phyloP scores from a whole-genome alignment of 2,329 filamentous ascomycete genomes.

The Sphaerulina vaccinii region DNA sequence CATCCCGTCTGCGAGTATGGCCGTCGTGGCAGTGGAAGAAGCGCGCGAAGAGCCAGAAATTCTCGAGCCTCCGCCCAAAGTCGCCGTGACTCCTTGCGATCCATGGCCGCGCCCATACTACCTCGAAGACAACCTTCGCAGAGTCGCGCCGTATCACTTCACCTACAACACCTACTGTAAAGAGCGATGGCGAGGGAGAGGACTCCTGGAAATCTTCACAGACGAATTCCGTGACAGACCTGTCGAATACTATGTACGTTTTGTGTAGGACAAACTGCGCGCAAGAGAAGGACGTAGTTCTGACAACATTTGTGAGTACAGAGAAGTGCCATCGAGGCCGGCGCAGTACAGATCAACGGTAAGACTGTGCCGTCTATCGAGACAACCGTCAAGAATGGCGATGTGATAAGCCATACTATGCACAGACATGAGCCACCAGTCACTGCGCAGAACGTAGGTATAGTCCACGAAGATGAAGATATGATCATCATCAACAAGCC shows the following conservation, averaged over 20 bases:
- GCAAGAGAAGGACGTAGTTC: conserved; percentile 26
- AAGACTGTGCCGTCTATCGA: conserved; percentile 63
- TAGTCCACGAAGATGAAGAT: conserved; percentile 88
- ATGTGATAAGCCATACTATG: conserved; percentile 86
- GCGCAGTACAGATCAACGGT: conserved; percentile 77
- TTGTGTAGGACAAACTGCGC: neutral
- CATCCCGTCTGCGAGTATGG: conserved; percentile 30
- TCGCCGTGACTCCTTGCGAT: conserved; percentile 54
- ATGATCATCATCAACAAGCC: conserved; percentile 98
- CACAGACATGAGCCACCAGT: conserved; percentile 96
- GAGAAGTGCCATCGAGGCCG: conserved; percentile 74
- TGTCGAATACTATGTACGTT: conserved; percentile 75
- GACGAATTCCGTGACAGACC: conserved; percentile 90
- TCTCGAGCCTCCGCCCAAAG: conserved; percentile 48
- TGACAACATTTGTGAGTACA: conserved; percentile 40
- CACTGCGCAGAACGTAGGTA: conserved; percentile 71
- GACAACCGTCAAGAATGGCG: conserved; percentile 79
- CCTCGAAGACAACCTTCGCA: conserved; percentile 77
- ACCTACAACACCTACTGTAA: conserved; percentile 97
- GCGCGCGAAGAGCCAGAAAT: conserved; percentile 36
- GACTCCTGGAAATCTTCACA: conserved; percentile 81
- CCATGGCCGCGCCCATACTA: conserved; percentile 73
- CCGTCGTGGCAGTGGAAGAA: conserved; percentile 31
- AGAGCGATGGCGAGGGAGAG: conserved; percentile 81
- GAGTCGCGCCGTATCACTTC: conserved; percentile 82